Evolutionary conservation across 1,139 yeast species (phyloP), one percentile per base, ranked within the genome.

Genomic region (Casaregolazyma suthepensis): DNA sequence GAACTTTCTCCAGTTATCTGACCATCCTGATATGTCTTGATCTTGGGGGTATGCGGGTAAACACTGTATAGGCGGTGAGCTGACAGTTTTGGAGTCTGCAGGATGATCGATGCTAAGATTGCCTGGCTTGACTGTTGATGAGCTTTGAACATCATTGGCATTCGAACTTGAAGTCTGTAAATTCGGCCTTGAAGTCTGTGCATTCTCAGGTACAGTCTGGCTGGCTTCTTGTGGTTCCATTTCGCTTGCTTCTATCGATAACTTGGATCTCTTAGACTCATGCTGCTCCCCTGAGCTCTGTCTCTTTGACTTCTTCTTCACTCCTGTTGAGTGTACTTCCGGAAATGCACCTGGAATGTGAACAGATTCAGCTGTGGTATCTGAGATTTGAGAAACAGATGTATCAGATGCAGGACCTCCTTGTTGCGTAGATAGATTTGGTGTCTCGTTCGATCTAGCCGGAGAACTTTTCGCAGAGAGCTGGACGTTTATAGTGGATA

Each of bases 1-100:
- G n/a, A 55, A 48, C 37, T 54, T 49, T n/a, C 54, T 45, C 61
- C 61, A 58, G 48, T 58, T 58, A 15, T 22, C 51, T 18, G 55
- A 49, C 19, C 22, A 43, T 15, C 23, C 43, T 7, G 52, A 35
- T 9, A 22, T 18, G 20, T 18, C 40, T 5, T 23, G 37, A 23
- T 40, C 45, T 13, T 43, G 40, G 13, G 13, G 9, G 17, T 35
- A 35, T 9, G 40, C 17, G 2, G 40, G 40, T n/a, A 35, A 35
- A 9, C 7, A 12, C 17, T 3, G 17, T 6, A 35, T 15, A 4
- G 40, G 7, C 17, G 5, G 7, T 13, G 9, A 15, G 13, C 40
- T n/a, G 9, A 15, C 5, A 35, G 7, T 3, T n/a, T 35, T 35
- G 40, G 17, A n/a, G 2, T n/a, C 40, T 35, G 38, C 15, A 13